Percentiles rank a stretch among this genome's conserved stretches.
phyloP scores from a whole-genome alignment of 768 basidiomycete species.

The Boletus rubroflammeus region DNA sequence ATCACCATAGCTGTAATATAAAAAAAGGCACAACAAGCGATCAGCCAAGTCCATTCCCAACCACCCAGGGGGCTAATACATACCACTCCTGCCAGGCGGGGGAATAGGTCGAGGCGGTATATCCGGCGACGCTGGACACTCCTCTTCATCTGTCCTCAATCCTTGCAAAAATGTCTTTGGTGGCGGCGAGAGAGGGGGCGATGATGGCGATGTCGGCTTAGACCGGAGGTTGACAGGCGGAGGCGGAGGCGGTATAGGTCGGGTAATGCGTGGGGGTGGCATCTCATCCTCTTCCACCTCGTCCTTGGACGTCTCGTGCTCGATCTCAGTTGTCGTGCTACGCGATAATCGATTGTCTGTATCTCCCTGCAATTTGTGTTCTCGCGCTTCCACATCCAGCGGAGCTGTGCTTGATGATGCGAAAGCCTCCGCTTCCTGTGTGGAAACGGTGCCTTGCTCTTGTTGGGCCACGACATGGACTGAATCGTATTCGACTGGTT shows the following conservation, averaged over 20 bases:
- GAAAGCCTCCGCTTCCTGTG: background rate
- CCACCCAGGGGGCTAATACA: background rate
- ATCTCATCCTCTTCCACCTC: constrained; percentile 26
- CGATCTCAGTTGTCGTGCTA: constrained; percentile 1
- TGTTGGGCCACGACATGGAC: background rate
- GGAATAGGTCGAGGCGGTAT: constrained; percentile 30
- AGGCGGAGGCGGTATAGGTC: constrained; percentile 33
- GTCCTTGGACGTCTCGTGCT: constrained; percentile 2
- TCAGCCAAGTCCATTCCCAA: constrained; percentile 1
- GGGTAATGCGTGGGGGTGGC: constrained; percentile 31
- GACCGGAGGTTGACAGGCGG: constrained; percentile 26
- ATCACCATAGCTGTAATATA: constrained; percentile 8
- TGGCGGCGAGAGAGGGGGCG: constrained; percentile 17
- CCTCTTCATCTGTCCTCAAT: constrained; percentile 21
- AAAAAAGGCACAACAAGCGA: background rate
- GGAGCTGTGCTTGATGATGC: background rate
- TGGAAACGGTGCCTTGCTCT: constrained; percentile 1
- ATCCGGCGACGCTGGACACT: constrained; percentile 28
- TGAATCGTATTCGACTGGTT: background rate
- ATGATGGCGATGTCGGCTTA: constrained; percentile 15
- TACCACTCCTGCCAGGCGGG: constrained; percentile 30
- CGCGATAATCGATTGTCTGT: background rate
- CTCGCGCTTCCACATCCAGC: background rate
- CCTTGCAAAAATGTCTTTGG: constrained; percentile 7
- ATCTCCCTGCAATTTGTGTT: background rate